Evolutionary conservation across 202 grass and related monocot species (phyloP).

Genomic region (Hordeum pubiflorum): DNA sequence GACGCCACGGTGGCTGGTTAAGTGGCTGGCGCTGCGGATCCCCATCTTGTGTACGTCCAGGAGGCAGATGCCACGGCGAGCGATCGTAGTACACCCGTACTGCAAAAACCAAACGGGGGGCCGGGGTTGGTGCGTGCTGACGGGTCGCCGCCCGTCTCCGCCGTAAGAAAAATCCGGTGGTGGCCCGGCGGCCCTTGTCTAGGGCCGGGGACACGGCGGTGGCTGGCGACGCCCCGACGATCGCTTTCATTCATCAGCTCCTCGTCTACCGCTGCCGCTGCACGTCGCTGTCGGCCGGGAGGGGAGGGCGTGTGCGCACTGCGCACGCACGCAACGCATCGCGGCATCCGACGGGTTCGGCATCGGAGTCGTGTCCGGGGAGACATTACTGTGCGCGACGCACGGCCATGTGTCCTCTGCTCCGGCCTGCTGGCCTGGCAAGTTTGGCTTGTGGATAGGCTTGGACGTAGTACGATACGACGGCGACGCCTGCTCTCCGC

Average conservation of each 20-base stretch:
- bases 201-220: neutral
- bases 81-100: no score
- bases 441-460: neutral
- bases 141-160: neutral
- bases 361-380: no score
- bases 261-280: no score
- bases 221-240: neutral
- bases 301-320: neutral
- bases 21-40: neutral
- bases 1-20: conserved; percentile 18
- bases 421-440: neutral
- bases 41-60: neutral
- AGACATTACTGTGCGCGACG: no score
- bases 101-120: no score
- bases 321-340: no score
- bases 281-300: neutral
- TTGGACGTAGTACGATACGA: neutral
- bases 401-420: neutral
- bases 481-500: neutral
- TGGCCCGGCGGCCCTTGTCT: no score
- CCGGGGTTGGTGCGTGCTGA: conserved; percentile 14
- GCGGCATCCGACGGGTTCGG: no score
- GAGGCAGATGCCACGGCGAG: neutral
- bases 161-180: no score
- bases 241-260: neutral